Percentiles rank a stretch among this genome's conserved stretches.
Conservation (phyloP, 2,329 filamentous ascomycete genomes). For the Diaporthe citri region DNA sequence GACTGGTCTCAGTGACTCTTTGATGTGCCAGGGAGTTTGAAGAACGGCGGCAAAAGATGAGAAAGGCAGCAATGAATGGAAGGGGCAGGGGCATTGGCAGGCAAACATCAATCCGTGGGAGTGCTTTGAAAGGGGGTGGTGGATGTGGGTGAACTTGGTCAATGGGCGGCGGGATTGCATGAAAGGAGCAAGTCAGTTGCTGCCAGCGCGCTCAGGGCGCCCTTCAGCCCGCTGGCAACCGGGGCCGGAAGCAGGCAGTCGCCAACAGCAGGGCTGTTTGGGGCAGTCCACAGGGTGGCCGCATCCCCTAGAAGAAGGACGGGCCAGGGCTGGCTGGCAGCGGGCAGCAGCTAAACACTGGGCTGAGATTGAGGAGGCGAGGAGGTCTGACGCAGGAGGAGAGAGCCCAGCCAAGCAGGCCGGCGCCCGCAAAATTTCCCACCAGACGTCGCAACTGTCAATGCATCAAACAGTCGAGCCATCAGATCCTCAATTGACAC, state of each 20-base stretch:
- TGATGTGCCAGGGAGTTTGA: not conserved
- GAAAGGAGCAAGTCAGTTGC: slow-evolving; percentile 2
- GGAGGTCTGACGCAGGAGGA: slow-evolving; percentile 30
- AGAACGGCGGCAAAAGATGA: not conserved
- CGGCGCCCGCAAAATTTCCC: slow-evolving; percentile 37
- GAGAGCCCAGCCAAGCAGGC: slow-evolving; percentile 37
- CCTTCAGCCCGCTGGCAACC: not conserved
- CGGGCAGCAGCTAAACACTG: slow-evolving; percentile 29
- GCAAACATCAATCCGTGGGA: not conserved
- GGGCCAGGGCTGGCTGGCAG: slow-evolving; percentile 3
- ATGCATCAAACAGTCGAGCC: slow-evolving; percentile 34
- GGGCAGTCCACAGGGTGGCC: not conserved
- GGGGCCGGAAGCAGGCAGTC: slow-evolving; percentile 1
- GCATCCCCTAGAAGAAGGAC: not conserved
- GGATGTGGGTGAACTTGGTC: not conserved
- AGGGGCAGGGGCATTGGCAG: no score
- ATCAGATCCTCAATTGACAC: slow-evolving; percentile 38
- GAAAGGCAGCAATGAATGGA: not conserved
- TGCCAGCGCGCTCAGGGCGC: not conserved
- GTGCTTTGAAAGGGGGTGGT: not conserved
- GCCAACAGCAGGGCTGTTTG: not conserved
- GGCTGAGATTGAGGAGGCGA: slow-evolving; percentile 29
- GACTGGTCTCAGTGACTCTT: not conserved
- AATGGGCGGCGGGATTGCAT: not conserved
- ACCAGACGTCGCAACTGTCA: slow-evolving; percentile 31